Evolutionary conservation across 768 basidiomycete genomes (phyloP).

Genomic region (Solioccasus polychromus): DNA sequence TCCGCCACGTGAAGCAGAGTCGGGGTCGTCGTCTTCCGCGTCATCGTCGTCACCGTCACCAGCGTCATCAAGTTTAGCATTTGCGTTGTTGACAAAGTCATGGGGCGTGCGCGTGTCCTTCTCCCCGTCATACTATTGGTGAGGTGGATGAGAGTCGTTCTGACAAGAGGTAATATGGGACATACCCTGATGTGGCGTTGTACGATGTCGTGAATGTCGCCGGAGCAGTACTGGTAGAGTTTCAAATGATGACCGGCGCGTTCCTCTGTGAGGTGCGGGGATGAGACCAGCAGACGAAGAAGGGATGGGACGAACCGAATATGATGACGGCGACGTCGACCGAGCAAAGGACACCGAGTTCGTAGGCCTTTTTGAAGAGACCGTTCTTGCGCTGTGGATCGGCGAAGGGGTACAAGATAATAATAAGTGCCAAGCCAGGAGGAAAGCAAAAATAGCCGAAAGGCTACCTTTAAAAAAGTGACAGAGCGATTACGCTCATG

Average conservation of each 20-base stretch:
- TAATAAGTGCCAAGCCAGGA: slow-evolving; percentile 38
- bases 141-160: slow-evolving; percentile 10
- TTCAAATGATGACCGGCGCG: slow-evolving; percentile 76
- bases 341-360: slow-evolving; percentile 86
- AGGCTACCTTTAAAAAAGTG: slow-evolving; percentile 81
- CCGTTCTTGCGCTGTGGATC: slow-evolving; percentile 75
- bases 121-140: slow-evolving; percentile 49
- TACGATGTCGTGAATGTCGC: slow-evolving; percentile 66
- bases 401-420: slow-evolving; percentile 22
- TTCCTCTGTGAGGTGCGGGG: slow-evolving; percentile 50
- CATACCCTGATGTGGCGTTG: slow-evolving; percentile 59
- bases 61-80: slow-evolving; percentile 33
- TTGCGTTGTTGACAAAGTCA: slow-evolving; percentile 44
- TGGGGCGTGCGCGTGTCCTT: slow-evolving; percentile 46
- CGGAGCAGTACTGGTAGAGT: slow-evolving; percentile 79
- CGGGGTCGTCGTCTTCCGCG: slow-evolving; percentile 31
- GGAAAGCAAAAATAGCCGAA: slow-evolving; percentile 60
- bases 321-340: slow-evolving; percentile 89
- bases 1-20: slow-evolving; percentile 16
- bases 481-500: slow-evolving; percentile 90
- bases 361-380: slow-evolving; percentile 89
- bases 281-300: slow-evolving; percentile 1
- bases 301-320: slow-evolving; percentile 51
- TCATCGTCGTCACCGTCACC: slow-evolving; percentile 42
- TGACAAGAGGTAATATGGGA: not conserved